phyloP scores from a whole-genome alignment of 306 rosid species.

The Delonix regia region DNA sequence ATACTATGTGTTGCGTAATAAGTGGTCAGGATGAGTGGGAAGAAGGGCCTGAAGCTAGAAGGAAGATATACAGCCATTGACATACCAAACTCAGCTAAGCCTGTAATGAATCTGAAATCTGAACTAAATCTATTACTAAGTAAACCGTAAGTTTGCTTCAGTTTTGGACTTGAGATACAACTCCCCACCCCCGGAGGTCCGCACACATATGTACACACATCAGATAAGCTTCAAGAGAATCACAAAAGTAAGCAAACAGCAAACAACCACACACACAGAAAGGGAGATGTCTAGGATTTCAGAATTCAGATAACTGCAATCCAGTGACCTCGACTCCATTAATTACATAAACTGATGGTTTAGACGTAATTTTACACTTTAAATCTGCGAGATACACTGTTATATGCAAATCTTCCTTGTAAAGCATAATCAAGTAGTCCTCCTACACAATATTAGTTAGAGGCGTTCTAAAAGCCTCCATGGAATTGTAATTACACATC shows the following conservation, averaged over 20 bases:
- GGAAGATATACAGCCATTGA: background rate
- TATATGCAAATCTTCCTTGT: background rate
- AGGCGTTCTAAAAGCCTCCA: background rate
- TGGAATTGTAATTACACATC: background rate
- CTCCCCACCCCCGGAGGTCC: too few species aligned
- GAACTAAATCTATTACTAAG: background rate
- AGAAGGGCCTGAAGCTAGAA: background rate
- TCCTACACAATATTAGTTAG: background rate
- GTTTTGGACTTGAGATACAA: background rate
- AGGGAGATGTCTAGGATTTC: background rate
- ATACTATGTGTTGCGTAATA: background rate
- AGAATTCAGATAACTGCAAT: background rate
- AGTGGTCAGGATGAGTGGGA: background rate
- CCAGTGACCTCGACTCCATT: background rate
- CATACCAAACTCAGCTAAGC: background rate
- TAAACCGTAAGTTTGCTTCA: background rate
- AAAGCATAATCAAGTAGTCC: slow-evolving; percentile 9
- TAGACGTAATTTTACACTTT: background rate
- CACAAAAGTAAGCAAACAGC: background rate
- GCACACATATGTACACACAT: background rate
- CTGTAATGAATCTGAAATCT: background rate
- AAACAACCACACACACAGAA: background rate
- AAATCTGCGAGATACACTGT: background rate
- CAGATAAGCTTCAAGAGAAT: background rate
- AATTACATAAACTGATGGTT: background rate